Evolutionary conservation across 805 yeast genomes (phyloP).

Genomic region (Nakazawaea ernobii): DNA sequence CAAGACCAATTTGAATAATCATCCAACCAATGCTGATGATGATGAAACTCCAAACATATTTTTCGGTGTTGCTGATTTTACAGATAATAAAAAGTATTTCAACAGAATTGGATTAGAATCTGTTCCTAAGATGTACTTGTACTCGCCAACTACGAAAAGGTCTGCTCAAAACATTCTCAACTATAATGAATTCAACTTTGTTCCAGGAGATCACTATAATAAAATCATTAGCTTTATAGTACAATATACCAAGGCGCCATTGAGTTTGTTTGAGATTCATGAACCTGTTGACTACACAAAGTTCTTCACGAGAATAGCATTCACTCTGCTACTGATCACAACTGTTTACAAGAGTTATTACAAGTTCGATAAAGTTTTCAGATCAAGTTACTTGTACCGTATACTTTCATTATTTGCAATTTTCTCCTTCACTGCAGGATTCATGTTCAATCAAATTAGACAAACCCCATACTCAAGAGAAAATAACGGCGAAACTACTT

Average conservation of each 20-base stretch:
- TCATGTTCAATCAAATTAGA: constrained; percentile 90
- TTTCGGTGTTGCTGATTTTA: constrained; percentile 73
- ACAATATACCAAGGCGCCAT: constrained; percentile 19
- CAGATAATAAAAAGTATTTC: constrained; percentile 48
- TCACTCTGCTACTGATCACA: constrained; percentile 24
- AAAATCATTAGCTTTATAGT: constrained; percentile 28
- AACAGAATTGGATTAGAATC: constrained; percentile 50
- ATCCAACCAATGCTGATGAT: constrained; percentile 14
- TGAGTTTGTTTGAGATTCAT: constrained; percentile 26
- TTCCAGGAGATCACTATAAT: constrained; percentile 33
- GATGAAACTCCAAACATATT: constrained; percentile 41
- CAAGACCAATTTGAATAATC: constrained; percentile 24
- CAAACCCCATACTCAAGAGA: constrained; percentile 55
- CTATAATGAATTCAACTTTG: constrained; percentile 38
- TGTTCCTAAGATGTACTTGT: constrained; percentile 74
- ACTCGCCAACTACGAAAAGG: constrained; percentile 41
- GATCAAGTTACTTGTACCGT: constrained; percentile 67
- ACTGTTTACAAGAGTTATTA: constrained; percentile 24
- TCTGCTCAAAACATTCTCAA: constrained; percentile 24
- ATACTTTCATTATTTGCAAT: constrained; percentile 55
- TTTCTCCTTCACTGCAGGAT: constrained; percentile 75
- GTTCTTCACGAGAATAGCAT: constrained; percentile 20
- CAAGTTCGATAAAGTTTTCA: constrained; percentile 33
- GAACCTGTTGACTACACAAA: constrained; percentile 38
- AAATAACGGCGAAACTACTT: constrained; percentile 30